Evolutionary conservation across 2,329 filamentous ascomycete species (phyloP).

Genomic region (Stemphylium lycopersici): DNA sequence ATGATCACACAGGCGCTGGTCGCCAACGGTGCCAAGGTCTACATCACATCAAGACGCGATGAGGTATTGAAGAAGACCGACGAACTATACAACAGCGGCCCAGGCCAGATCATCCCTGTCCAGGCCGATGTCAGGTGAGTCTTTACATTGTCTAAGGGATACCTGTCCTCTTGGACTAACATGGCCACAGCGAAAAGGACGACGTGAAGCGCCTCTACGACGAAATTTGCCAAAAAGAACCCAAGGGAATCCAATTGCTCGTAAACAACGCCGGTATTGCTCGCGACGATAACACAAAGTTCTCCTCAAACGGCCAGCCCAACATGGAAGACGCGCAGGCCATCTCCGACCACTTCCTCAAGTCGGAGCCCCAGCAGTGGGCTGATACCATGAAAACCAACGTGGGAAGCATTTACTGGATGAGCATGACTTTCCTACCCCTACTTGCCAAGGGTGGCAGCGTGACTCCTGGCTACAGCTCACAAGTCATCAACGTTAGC

Average conservation of each 20-base stretch:
- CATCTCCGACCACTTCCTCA: constrained; percentile 59
- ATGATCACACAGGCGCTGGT: constrained; percentile 72
- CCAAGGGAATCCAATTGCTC: constrained; percentile 60
- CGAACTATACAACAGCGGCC: constrained; percentile 54
- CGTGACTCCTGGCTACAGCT: constrained; percentile 56
- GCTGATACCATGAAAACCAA: constrained; percentile 60
- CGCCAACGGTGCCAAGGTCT: constrained; percentile 63
- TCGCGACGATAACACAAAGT: constrained; percentile 59
- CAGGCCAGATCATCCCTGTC: constrained; percentile 55
- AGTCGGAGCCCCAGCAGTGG: constrained; percentile 55
- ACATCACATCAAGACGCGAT: constrained; percentile 44
- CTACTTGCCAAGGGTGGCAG: constrained; percentile 58
- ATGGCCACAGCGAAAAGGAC: constrained; percentile 53
- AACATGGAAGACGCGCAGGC: constrained; percentile 56
- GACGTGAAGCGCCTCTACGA: constrained; percentile 53
- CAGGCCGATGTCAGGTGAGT: constrained; percentile 39
- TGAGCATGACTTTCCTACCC: constrained; percentile 61
- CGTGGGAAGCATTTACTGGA: constrained; percentile 59
- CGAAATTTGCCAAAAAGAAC: constrained; percentile 54
- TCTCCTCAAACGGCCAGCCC: constrained; percentile 55
- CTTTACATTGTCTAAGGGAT: background rate
- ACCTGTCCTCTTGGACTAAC: background rate
- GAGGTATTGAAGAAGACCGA: constrained; percentile 50
- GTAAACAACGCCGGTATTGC: constrained; percentile 63
- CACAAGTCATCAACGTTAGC: constrained; percentile 60